Conservation (phyloP, 495 filamentous ascomycete genomes). For the Podospora pseudocomata region DNA sequence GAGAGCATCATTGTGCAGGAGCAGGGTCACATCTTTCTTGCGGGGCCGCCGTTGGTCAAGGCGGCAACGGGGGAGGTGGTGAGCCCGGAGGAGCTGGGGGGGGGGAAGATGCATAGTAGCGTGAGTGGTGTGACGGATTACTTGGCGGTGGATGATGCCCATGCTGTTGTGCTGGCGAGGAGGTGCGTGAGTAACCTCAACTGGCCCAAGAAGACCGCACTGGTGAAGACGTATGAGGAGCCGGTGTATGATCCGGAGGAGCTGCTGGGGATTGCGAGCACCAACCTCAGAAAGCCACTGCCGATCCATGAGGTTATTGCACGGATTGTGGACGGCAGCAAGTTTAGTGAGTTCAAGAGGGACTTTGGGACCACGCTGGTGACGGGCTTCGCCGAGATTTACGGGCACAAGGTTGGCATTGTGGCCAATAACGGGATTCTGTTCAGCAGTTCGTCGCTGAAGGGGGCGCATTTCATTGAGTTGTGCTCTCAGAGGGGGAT, state of each 20-base stretch:
- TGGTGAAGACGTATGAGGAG: constrained; percentile 46
- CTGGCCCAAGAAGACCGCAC: constrained; percentile 52
- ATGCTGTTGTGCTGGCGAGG: constrained; percentile 83
- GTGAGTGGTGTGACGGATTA: constrained; percentile 97
- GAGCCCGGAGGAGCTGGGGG: constrained; percentile 87
- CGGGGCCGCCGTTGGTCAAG: constrained; percentile 92
- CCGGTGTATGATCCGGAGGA: constrained; percentile 81
- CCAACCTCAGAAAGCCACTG: constrained; percentile 79
- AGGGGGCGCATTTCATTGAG: constrained; percentile 97
- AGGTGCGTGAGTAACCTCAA: constrained; percentile 85
- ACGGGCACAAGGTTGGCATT: constrained; percentile 89
- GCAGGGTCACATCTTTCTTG: constrained; percentile 94
- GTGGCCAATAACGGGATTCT: constrained; percentile 96
- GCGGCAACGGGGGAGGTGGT: constrained; percentile 94
- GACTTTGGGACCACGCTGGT: constrained; percentile 88
- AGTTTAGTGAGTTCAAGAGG: constrained; percentile 92
- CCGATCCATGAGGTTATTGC: constrained; percentile 89
- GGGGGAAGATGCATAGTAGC: constrained; percentile 85
- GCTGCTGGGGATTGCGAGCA: constrained; percentile 81
- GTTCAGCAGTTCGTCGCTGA: constrained; percentile 86
- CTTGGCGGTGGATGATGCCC: constrained; percentile 88
- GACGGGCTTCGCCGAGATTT: constrained; percentile 87
- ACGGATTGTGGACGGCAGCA: constrained; percentile 85
- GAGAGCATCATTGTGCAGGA: constrained; percentile 95
- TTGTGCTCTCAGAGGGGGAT: constrained; percentile 89